Percentiles rank a stretch among this genome's conserved stretches.
Conservation (phyloP, 1,284 basidiomycete genomes). For the Apiotrichum porosum region DNA sequence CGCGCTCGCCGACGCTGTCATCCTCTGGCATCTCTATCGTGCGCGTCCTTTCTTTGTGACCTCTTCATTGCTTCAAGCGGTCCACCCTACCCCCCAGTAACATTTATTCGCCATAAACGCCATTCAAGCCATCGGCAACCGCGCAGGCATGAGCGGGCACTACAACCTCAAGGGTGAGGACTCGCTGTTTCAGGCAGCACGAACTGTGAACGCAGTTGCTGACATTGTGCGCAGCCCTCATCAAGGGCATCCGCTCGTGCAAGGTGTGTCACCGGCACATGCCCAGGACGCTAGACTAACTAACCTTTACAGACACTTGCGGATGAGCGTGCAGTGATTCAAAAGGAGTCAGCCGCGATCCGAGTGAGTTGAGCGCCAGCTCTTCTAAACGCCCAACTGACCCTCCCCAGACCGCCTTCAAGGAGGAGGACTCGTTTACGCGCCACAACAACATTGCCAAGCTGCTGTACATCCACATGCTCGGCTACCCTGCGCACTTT, state of each 20-base stretch:
- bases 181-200: not conserved
- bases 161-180: slow-evolving; percentile 82
- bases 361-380: slow-evolving; percentile 50
- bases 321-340: slow-evolving; percentile 94
- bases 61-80: not conserved
- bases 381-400: not conserved
- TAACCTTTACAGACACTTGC: slow-evolving; percentile 74
- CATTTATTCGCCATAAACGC: too few relatives aligned
- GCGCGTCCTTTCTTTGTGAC: not conserved
- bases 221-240: slow-evolving; percentile 60
- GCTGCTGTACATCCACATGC: slow-evolving; percentile 99
- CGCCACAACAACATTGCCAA: slow-evolving; percentile 98
- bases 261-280: slow-evolving; percentile 57
- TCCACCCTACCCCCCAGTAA: too few relatives aligned
- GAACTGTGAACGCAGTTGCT: not conserved
- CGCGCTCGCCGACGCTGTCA: too few relatives aligned
- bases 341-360: slow-evolving; percentile 97
- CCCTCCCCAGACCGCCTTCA: slow-evolving; percentile 68
- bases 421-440: slow-evolving; percentile 89
- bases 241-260: slow-evolving; percentile 90
- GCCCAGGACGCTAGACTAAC: not conserved
- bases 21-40: too few relatives aligned
- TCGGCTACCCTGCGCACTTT: slow-evolving; percentile 97
- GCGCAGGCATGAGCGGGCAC: slow-evolving; percentile 55
- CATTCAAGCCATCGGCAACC: too few relatives aligned